Conservation (phyloP, 2,329 filamentous ascomycete species). For the Aspergillus nomiae region DNA sequence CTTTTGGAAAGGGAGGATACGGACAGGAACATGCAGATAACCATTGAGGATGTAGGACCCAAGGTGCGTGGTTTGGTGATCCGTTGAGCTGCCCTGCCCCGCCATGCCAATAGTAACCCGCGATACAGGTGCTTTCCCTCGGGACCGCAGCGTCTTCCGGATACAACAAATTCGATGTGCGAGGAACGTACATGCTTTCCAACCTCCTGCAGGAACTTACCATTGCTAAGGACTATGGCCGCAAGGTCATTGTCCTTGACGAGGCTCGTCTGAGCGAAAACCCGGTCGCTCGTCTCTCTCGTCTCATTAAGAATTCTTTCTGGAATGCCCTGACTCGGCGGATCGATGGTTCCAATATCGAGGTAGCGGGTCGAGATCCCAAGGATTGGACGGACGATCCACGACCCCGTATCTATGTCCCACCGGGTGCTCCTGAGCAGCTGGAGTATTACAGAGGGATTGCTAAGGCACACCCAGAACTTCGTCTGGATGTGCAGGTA, state of each 20-base stretch:
- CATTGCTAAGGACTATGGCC: constrained; percentile 85
- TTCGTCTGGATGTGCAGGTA: constrained; percentile 82
- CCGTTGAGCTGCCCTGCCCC: background rate
- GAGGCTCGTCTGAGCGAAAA: constrained; percentile 93
- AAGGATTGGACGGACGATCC: constrained; percentile 95
- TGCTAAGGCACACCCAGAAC: constrained; percentile 75
- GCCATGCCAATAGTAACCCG: background rate
- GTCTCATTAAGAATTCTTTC: constrained; percentile 85
- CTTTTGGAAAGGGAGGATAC: constrained; percentile 87
- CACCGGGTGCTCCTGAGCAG: constrained; percentile 80
- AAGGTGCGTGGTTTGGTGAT: constrained; percentile 59
- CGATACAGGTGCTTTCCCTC: constrained; percentile 69
- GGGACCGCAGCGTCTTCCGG: constrained; percentile 85
- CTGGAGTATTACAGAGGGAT: constrained; percentile 84
- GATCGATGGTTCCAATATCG: constrained; percentile 80
- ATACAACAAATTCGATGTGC: constrained; percentile 83
- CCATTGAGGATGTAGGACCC: constrained; percentile 90
- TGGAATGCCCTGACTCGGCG: constrained; percentile 89
- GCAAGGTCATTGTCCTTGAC: constrained; percentile 86
- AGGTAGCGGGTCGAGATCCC: constrained; percentile 81
- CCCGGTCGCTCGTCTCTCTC: constrained; percentile 81
- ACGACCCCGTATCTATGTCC: constrained; percentile 88
- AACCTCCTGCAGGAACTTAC: constrained; percentile 95
- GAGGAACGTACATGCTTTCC: constrained; percentile 95
- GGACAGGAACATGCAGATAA: constrained; percentile 94